Evolutionary conservation across 139 green algal genomes (phyloP).

Genomic region (Gonium pectorale): DNA sequence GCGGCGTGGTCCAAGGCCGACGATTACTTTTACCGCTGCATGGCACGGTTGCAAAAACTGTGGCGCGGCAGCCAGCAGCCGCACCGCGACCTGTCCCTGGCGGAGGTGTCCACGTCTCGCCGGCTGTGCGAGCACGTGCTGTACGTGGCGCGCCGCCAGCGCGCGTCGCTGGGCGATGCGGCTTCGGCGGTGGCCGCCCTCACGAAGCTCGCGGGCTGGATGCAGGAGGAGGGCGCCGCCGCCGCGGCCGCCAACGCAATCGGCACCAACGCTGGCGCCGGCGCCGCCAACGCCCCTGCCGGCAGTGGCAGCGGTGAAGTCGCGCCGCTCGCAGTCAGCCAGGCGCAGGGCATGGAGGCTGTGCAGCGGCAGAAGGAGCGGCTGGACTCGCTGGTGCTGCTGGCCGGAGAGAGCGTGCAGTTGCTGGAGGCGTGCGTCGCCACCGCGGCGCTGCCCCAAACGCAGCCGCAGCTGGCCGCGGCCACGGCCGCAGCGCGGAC

Average conservation of each 20-base stretch:
- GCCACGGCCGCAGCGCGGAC: background rate
- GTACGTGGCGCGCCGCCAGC: constrained; percentile 77
- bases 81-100: constrained; percentile 80
- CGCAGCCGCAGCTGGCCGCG: constrained; percentile 3
- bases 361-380: constrained; percentile 14
- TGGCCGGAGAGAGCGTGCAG: constrained; percentile 46
- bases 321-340: too few relatives aligned
- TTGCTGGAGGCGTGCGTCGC: constrained; percentile 59
- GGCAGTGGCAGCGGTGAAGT: background rate
- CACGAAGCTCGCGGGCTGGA: constrained; percentile 32
- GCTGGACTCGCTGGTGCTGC: constrained; percentile 51
- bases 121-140: constrained; percentile 82
- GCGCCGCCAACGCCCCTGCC: too few relatives aligned
- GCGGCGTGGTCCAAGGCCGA: constrained; percentile 75
- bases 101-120: constrained; percentile 74
- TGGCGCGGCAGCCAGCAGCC: constrained; percentile 64
- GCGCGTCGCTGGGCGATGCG: constrained; percentile 56
- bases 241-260: too few relatives aligned
- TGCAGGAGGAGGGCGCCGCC: constrained; percentile 11
- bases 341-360: background rate
- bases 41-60: constrained; percentile 90
- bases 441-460: constrained; percentile 26
- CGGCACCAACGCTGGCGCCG: too few relatives aligned
- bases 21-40: constrained; percentile 85
- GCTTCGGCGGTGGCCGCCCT: constrained; percentile 28